Evolutionary conservation across 768 basidiomycete genomes (phyloP).

Genomic region (Rossbeevera mucosa): DNA sequence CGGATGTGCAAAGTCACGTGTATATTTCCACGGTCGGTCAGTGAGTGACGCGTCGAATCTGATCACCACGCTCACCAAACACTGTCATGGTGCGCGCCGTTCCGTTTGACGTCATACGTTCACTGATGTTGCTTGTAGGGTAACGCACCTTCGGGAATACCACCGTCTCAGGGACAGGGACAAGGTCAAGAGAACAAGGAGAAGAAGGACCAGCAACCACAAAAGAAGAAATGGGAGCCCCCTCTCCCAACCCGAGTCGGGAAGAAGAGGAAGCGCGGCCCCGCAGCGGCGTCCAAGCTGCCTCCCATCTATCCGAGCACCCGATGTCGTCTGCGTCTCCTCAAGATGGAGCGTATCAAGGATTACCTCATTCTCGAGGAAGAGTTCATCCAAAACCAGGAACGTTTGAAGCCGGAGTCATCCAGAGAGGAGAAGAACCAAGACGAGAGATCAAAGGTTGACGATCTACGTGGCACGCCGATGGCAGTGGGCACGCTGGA

Average conservation of each 20-base stretch:
- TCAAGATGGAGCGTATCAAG: constrained; percentile 98
- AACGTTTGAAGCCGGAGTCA: constrained; percentile 81
- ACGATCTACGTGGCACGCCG: constrained; percentile 90
- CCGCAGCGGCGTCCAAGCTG: constrained; percentile 84
- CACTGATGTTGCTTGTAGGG: constrained; percentile 45
- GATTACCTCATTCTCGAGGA: constrained; percentile 95
- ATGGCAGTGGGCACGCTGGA: constrained; percentile 99
- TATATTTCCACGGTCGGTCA: constrained; percentile 21
- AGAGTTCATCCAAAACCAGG: constrained; percentile 91
- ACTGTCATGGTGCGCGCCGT: constrained; percentile 21
- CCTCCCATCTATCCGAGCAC: constrained; percentile 93
- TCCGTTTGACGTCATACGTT: neutral
- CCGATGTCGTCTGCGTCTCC: constrained; percentile 88
- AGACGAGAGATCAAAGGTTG: constrained; percentile 89
- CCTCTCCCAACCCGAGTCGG: constrained; percentile 95
- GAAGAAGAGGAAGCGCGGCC: constrained; percentile 93
- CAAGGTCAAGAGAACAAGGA: constrained; percentile 47
- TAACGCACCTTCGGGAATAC: constrained; percentile 65
- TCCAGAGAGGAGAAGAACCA: constrained; percentile 93
- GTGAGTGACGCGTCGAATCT: constrained; percentile 49
- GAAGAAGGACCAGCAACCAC: constrained; percentile 41
- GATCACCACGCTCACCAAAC: constrained; percentile 1
- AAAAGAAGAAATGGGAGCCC: constrained; percentile 97
- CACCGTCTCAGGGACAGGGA: constrained; percentile 31
- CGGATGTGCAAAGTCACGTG: constrained; percentile 18